phyloP scores from a whole-genome alignment of 768 basidiomycete genomes.

The Rhizopogon vinicolor region DNA sequence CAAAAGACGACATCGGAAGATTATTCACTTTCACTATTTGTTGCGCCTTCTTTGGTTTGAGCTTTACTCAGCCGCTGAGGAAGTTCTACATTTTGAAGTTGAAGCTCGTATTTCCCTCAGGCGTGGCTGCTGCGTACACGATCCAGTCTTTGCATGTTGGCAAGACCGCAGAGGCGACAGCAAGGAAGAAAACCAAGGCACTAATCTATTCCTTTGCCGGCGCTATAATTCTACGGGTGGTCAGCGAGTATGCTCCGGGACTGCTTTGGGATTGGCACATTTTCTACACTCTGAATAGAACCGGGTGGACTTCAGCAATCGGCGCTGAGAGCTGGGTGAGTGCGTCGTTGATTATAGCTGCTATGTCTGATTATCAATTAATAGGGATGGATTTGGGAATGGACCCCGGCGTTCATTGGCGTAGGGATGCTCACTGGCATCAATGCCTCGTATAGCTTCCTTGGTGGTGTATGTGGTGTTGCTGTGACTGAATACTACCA shows the following conservation, averaged over 20 bases:
- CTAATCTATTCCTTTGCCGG: constrained; percentile 41
- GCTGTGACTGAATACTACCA: background rate
- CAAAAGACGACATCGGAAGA: constrained; percentile 48
- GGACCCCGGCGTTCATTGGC: constrained; percentile 52
- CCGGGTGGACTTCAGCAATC: constrained; percentile 55
- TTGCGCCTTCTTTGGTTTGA: constrained; percentile 55
- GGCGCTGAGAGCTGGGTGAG: constrained; percentile 51
- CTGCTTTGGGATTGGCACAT: constrained; percentile 58
- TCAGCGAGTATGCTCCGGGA: constrained; percentile 54
- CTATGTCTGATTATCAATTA: background rate
- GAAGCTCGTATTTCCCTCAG: constrained; percentile 58
- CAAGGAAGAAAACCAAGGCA: constrained; percentile 49
- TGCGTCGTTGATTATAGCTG: no score
- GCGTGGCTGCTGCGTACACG: constrained; percentile 58
- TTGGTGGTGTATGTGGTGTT: constrained; percentile 25
- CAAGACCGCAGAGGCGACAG: constrained; percentile 40
- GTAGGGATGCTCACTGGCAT: constrained; percentile 51
- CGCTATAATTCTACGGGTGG: constrained; percentile 48
- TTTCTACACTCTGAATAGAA: constrained; percentile 52
- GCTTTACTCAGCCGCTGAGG: constrained; percentile 61
- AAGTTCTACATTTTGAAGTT: constrained; percentile 58
- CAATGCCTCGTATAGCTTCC: constrained; percentile 52
- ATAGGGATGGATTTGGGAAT: constrained; percentile 4
- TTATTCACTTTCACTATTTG: constrained; percentile 48
- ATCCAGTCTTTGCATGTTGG: constrained; percentile 56